Base-by-base conservation (phyloP, 192 early-diverging fungal species). In the Rhizoclosmatium sp. region DNA sequence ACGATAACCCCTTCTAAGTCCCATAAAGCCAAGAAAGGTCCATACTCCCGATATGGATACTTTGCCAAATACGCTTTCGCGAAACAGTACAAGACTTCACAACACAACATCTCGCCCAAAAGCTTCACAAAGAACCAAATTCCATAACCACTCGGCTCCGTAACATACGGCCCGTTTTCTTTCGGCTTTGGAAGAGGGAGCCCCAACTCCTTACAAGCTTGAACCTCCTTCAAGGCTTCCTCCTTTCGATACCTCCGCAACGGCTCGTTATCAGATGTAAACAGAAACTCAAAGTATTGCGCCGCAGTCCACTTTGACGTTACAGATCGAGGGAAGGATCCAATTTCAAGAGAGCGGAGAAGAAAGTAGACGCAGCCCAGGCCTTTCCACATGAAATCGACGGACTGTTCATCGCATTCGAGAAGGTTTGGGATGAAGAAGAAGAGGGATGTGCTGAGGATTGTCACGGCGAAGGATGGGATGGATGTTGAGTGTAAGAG, bases 221-320 rank as follows among this genome's bases (percentile, higher is more conserved):
- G 10, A 5, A 31, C 21, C 10, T 19, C 60, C 39, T 62, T 62
- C 60, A 19, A 19, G 4, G 9, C 60, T 7, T 31, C 60, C 21
- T 19, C 7, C 21, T 40, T 4, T 1, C 69, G 69, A 4, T 12
- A 16, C 16, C 16, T 54, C 16, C 51, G 51, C 5, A 31, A 12
- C 23, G 49, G 69, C 19, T 45, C 51, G 45, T 71, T 71, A 21
- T 71, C 48, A 49, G 48, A 54, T 41, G 51, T 56, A 9, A 41
- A 41, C 49, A 71, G n/a, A 40, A 71, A 71, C 69, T 71, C 48
- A 48, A 56, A 45, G 39, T 71, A 71, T 31, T 71, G 48, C 21
- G n/a, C 21, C 14, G 54, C 10, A n/a, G 19, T 71, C 69, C 69
- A 71, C 23, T 48, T 56, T 21, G 5, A 14, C 1, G 21, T 71